Conservation (phyloP, 169 alveolate species). For the Plasmodium chabaudi region DNA sequence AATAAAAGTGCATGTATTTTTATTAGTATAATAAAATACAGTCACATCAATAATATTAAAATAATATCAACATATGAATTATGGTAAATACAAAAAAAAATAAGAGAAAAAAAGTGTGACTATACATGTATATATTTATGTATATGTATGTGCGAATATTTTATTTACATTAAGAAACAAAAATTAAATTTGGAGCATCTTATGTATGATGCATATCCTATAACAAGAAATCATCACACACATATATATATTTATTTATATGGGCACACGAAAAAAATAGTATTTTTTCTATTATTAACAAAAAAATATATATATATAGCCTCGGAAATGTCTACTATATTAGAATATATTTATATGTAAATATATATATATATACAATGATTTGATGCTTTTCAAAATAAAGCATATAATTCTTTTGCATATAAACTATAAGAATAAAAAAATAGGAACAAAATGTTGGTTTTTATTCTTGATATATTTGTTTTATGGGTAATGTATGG, state of each 20-base stretch:
- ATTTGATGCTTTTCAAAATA: neutral
- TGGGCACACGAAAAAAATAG: neutral
- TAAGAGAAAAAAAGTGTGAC: neutral
- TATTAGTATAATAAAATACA: conserved; percentile 19
- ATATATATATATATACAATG: neutral
- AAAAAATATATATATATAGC: neutral
- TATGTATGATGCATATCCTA: neutral
- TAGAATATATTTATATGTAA: neutral
- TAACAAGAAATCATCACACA: neutral
- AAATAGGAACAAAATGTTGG: too few relatives aligned
- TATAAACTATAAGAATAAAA: too few relatives aligned
- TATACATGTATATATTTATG: neutral
- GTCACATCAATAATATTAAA: conserved; percentile 7
- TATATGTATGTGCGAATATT: neutral
- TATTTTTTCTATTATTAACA: neutral
- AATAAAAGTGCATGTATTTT: conserved; percentile 16
- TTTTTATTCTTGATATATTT: too few relatives aligned
- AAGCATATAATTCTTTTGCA: too few relatives aligned
- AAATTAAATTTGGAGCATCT: neutral
- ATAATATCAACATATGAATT: conserved; percentile 8
- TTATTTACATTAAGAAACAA: neutral
- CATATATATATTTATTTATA: neutral
- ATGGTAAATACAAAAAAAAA: conserved; percentile 13
- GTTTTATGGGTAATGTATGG: too few relatives aligned
- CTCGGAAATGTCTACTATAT: conserved; percentile 1